A percentile compares a stretch with the other conserved stretches of the same genome.
phyloP scores from a whole-genome alignment of 106 monocot genomes.

The Alisma plantagoaquatica region DNA sequence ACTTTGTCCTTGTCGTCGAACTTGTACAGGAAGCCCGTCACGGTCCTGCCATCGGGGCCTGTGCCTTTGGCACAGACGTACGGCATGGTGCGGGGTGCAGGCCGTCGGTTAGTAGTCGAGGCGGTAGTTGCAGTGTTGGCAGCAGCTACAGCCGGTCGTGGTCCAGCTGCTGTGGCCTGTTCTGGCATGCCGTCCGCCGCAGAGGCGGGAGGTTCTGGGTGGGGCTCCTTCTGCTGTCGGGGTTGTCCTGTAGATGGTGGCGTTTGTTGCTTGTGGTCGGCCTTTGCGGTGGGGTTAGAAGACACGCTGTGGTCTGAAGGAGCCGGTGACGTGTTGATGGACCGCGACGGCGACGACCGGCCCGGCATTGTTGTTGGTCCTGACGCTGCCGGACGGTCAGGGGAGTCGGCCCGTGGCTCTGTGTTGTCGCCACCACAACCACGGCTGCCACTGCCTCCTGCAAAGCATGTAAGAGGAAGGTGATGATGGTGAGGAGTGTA shows the following conservation, averaged over 20 bases:
- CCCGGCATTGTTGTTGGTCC: neutral
- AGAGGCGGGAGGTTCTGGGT: too few species aligned
- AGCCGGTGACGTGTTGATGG: neutral
- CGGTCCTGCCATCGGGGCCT: conserved; percentile 21
- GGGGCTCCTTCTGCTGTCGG: neutral
- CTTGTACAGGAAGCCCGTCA: conserved; percentile 29
- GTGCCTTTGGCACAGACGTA: conserved; percentile 28
- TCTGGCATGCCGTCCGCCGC: too few species aligned
- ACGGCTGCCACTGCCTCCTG: conserved; percentile 3
- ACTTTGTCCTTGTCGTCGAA: conserved; percentile 18
- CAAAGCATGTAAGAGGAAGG: neutral
- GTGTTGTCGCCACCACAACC: neutral
- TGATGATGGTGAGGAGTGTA: neutral
- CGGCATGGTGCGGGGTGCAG: conserved; percentile 4
- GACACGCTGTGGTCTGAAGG: neutral
- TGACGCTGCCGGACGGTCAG: neutral
- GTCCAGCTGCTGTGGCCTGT: too few species aligned
- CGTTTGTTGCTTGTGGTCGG: neutral
- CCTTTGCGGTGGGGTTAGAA: neutral
- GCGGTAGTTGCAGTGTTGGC: too few species aligned
- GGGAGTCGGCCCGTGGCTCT: neutral
- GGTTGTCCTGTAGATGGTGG: neutral
- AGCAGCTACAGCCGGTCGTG: too few species aligned
- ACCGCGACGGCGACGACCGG: neutral
- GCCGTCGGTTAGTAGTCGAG: neutral